phyloP scores from a whole-genome alignment of 352 stramenopile species.

The Phytophthora boehmeriae region DNA sequence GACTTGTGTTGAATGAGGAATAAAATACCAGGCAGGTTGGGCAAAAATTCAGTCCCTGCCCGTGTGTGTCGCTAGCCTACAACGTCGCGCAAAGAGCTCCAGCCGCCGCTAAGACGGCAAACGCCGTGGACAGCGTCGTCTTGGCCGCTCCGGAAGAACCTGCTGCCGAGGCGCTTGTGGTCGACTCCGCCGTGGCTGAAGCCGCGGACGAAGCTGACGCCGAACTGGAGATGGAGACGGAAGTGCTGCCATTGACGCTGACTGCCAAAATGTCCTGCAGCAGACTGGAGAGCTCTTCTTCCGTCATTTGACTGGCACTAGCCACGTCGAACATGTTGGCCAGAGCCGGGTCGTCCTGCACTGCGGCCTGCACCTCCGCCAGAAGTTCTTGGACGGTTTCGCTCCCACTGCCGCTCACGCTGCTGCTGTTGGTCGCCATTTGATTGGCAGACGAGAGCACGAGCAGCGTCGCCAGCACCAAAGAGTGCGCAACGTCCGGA shows the following conservation, averaged over 20 bases:
- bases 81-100: constrained; percentile 16
- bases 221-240: constrained; percentile 5
- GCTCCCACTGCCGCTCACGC: constrained; percentile 12
- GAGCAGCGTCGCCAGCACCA: constrained; percentile 8
- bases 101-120: constrained; percentile 8
- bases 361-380: constrained; percentile 38
- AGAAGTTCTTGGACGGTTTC: constrained; percentile 39
- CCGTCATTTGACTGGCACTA: constrained; percentile 40
- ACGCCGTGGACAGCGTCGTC: constrained; percentile 7
- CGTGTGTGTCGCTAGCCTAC: constrained; percentile 29
- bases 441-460: constrained; percentile 9
- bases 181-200: constrained; percentile 10
- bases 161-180: constrained; percentile 20
- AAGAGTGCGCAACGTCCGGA: constrained; percentile 20
- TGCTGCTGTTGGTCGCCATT: constrained; percentile 27
- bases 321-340: constrained; percentile 46
- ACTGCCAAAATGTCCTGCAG: constrained; percentile 33
- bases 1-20: constrained; percentile 25
- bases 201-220: background rate
- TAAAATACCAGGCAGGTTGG: constrained; percentile 29
- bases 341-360: constrained; percentile 37
- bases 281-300: constrained; percentile 38
- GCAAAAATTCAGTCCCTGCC: constrained; percentile 1
- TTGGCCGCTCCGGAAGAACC: constrained; percentile 11
- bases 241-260: constrained; percentile 17